Percentiles rank a stretch among this genome's conserved stretches.
Evolutionary conservation across 805 yeast genomes (phyloP).

Genomic region (Lipomyces oligophaga): DNA sequence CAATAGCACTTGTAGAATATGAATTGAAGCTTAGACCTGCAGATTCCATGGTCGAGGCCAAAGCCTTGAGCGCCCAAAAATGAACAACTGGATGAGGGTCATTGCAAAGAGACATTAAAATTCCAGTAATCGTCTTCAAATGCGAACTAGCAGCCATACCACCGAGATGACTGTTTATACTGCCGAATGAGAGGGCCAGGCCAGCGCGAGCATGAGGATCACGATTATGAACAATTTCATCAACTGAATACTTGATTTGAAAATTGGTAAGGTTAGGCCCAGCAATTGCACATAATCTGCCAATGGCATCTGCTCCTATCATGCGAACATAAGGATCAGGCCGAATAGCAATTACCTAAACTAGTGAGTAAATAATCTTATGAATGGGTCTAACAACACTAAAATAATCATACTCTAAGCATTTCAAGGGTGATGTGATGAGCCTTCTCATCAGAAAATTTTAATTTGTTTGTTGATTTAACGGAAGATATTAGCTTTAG

Average conservation of each 20-base stretch:
- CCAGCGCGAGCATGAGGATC: conserved; percentile 65
- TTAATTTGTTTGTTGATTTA: conserved; percentile 1
- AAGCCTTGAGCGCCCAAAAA: conserved; percentile 62
- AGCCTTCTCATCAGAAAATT: conserved; percentile 34
- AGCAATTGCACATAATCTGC: conserved; percentile 44
- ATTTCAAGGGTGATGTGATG: conserved; percentile 50
- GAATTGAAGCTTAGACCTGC: conserved; percentile 47
- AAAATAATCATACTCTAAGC: conserved; percentile 37
- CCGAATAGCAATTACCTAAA: conserved; percentile 7
- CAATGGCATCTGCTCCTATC: conserved; percentile 56
- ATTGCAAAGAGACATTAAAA: conserved; percentile 54
- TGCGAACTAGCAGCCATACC: conserved; percentile 40
- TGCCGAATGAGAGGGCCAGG: conserved; percentile 48
- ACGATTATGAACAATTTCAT: conserved; percentile 59
- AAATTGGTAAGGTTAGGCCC: conserved; percentile 31
- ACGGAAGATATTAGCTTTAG: conserved; percentile 33
- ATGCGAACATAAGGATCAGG: conserved; percentile 43
- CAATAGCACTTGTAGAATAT: conserved; percentile 46
- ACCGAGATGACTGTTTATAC: conserved; percentile 43
- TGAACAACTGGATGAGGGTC: conserved; percentile 89
- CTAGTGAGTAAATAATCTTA: neutral
- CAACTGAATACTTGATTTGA: conserved; percentile 50
- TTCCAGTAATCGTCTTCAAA: conserved; percentile 49
- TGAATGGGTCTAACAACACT: neutral
- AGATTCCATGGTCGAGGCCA: conserved; percentile 53